Evolutionary conservation across 1,139 yeast species (phyloP), one percentile per base, ranked within the genome.

Genomic region (Lodderomyces orthopsilosis): DNA sequence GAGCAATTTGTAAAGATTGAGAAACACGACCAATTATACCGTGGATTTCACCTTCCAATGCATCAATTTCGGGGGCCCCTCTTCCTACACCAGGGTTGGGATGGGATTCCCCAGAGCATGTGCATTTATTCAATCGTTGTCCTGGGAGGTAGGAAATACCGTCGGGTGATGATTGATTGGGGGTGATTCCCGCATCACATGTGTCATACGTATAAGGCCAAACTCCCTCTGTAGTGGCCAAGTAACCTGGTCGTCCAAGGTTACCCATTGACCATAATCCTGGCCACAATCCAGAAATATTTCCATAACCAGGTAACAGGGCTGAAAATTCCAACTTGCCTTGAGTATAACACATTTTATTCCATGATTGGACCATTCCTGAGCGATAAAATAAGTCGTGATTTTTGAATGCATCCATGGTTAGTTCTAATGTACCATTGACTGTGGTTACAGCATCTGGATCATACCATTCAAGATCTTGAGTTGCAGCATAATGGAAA

Each of bases 231-330:
- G 95, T 77, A 2, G 87, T 63, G 2, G 91, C 90, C 58, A 81
- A 60, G 59, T 75, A 87, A 9, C 96, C 95, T 0, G 95, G 89
- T 52, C 95, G 76, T 23, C 85, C 95, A 47, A 87, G 68, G 55
- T 88, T 87, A 38, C 95, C 96, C 74, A 88, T 72, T 2, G 93
- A 75, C 96, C 95, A 88, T 45, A 86, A 59, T 66, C 95, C 95
- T 1, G 96, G 95, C 95, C 95, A 88, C 44, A 87, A 66, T 27
- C 95, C 95, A 6, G 81, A 71, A 23, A 81, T 70, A 45, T 76
- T 66, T 51, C 90, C 91, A 49, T 74, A 77, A 44, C 85, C 85
- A n/a, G 95, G 93, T 46, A 87, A 63, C 50, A 76, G 72, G 0
- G 86, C 89, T 10, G 86, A 79, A 8, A 84, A 74, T 59, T 85